Evolutionary conservation across 2,329 filamentous ascomycete species (phyloP).

Genomic region (Myriosclerotinia curreyana): DNA sequence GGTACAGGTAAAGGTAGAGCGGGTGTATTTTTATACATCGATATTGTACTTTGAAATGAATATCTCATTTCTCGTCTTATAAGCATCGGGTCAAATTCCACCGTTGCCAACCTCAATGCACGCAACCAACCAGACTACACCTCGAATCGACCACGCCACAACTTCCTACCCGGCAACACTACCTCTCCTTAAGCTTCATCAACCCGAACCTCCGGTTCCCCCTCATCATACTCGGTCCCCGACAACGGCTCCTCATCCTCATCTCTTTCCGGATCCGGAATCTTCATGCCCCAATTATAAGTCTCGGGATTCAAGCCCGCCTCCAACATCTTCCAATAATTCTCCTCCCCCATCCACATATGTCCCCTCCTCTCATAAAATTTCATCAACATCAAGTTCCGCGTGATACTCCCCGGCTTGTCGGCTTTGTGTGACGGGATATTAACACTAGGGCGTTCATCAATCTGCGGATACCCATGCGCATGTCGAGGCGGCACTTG

Average conservation of each 20-base stretch:
- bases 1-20: not conserved
- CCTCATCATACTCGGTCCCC: not conserved
- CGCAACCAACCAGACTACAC: not conserved
- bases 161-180: not conserved
- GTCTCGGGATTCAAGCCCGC: constrained; percentile 14
- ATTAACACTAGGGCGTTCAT: not conserved
- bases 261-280: constrained; percentile 10
- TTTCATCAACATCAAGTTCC: not conserved
- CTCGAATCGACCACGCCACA: not conserved
- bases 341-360: constrained; percentile 18
- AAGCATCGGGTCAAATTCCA: not conserved
- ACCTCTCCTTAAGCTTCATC: not conserved
- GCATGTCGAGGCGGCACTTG: not conserved
- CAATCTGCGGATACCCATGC: not conserved
- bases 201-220: not conserved
- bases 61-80: not conserved
- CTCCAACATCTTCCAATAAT: constrained; percentile 19
- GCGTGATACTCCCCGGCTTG: not conserved
- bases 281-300: constrained; percentile 1
- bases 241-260: not conserved
- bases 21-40: not conserved
- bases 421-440: not conserved
- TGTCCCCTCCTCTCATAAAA: constrained; percentile 18
- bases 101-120: not conserved
- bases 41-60: not conserved